These are phyloP conservation scores for Dipteronia dyeriana DNA, from an alignment of 345 rosid genomes.

Conservation along the genomic window DNA sequence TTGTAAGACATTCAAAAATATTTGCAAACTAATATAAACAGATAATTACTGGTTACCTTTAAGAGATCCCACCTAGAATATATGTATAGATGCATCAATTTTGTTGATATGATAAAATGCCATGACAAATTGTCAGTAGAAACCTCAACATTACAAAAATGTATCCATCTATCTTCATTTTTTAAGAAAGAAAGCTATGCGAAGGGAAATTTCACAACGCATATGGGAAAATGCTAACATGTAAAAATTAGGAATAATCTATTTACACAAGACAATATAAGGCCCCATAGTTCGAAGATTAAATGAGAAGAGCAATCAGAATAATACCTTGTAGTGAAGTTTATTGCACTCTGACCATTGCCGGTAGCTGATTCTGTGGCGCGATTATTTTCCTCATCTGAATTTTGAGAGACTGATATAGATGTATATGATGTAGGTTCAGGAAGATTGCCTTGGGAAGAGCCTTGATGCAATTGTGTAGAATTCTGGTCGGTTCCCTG, in stretches of 20 bases:
- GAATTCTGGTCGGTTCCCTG: conserved; percentile 45
- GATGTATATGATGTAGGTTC: conserved; percentile 64
- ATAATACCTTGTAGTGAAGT: conserved; percentile 50
- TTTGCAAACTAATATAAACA: not conserved
- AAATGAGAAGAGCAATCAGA: not conserved
- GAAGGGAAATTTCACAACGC: not conserved
- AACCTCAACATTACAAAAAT: not conserved
- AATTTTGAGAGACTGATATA: conserved; percentile 54
- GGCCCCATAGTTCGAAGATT: not conserved
- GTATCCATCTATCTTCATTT: not conserved
- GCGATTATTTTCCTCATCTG: conserved; percentile 53
- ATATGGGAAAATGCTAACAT: not conserved
- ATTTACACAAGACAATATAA: not conserved
- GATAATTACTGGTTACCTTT: not conserved
- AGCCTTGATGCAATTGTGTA: conserved; percentile 37
- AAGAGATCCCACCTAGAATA: not conserved
- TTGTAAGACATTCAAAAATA: not conserved
- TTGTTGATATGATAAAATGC: not conserved
- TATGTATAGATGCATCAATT: not conserved
- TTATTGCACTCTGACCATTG: conserved; percentile 39
- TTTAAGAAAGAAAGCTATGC: not conserved
- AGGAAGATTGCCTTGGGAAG: conserved; percentile 40
- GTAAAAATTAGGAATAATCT: not conserved
- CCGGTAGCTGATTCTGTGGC: conserved; percentile 26
- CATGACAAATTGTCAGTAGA: not conserved